Conservation (phyloP, 2,329 filamentous ascomycete genomes). For the Penicillium sp. region DNA sequence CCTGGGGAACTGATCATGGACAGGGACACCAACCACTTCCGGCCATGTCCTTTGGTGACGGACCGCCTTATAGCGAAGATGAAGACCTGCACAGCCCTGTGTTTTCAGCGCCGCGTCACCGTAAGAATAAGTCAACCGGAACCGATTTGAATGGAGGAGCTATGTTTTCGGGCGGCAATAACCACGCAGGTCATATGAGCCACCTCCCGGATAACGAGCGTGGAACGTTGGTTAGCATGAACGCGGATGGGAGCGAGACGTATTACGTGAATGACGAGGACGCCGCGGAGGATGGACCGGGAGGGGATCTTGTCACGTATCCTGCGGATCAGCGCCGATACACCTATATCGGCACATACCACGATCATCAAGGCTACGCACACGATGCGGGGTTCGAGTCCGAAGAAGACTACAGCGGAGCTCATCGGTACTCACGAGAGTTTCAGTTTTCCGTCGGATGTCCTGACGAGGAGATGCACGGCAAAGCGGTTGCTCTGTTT, state of each 20-base stretch:
- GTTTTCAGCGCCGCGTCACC: slow-evolving; percentile 81
- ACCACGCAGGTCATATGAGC: slow-evolving; percentile 40
- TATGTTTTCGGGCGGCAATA: slow-evolving; percentile 50
- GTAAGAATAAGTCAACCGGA: slow-evolving; percentile 76
- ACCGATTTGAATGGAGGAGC: slow-evolving; percentile 49
- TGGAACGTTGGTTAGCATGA: slow-evolving; percentile 69
- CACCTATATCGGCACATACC: slow-evolving; percentile 53
- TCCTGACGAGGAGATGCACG: slow-evolving; percentile 96
- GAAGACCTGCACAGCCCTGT: slow-evolving; percentile 90
- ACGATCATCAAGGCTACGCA: slow-evolving; percentile 44
- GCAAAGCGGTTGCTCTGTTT: slow-evolving; percentile 92
- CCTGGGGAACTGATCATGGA: slow-evolving; percentile 53
- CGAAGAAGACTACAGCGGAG: slow-evolving; percentile 60
- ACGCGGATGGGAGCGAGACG: slow-evolving; percentile 72
- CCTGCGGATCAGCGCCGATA: slow-evolving; percentile 67
- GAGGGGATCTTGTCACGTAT: slow-evolving; percentile 82
- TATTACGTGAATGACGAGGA: slow-evolving; percentile 74
- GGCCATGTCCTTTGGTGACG: slow-evolving; percentile 82
- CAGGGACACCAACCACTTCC: slow-evolving; percentile 73
- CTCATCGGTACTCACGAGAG: slow-evolving; percentile 80
- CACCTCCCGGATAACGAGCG: slow-evolving; percentile 62
- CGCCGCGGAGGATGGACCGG: slow-evolving; percentile 67
- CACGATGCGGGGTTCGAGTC: slow-evolving; percentile 42
- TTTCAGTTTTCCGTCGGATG: slow-evolving; percentile 95
- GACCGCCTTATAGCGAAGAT: slow-evolving; percentile 92